Evolutionary conservation across 2,329 filamentous ascomycete genomes (phyloP).

Genomic region (Botrytis cinerea): DNA sequence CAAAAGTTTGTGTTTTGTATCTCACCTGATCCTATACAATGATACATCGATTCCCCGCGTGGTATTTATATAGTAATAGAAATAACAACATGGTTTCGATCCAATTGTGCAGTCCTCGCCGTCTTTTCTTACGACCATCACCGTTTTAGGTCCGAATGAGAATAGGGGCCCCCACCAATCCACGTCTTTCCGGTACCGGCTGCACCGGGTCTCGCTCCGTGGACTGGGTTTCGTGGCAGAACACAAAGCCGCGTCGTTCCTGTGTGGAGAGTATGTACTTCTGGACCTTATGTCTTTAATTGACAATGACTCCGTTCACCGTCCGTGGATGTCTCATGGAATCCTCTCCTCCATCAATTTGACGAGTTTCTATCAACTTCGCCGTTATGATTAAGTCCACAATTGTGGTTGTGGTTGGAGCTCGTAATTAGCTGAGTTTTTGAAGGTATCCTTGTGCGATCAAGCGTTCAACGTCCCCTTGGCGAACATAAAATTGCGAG

Average conservation of each 20-base stretch:
- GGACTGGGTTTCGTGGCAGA: conserved; percentile 15
- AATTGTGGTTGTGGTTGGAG: background rate
- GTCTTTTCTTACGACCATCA: background rate
- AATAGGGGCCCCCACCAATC: conserved; percentile 10
- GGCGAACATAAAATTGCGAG: conserved; percentile 94
- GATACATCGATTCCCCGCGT: background rate
- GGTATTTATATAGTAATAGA: conserved; percentile 23
- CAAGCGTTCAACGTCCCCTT: conserved; percentile 91
- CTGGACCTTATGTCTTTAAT: background rate
- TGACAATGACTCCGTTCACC: background rate
- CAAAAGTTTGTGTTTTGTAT: conserved; percentile 8
- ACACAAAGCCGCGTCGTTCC: background rate
- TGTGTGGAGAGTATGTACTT: background rate
- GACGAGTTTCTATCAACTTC: background rate
- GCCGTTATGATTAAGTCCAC: background rate
- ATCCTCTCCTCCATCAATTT: background rate
- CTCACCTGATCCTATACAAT: conserved; percentile 20
- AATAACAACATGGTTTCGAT: background rate
- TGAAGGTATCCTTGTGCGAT: conserved; percentile 95
- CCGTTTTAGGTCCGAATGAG: background rate
- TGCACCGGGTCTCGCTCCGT: conserved; percentile 16
- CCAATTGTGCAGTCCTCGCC: background rate
- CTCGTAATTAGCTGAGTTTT: conserved; percentile 68
- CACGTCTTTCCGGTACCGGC: conserved; percentile 24
- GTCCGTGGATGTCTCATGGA: background rate